Base-by-base conservation (phyloP, 805 yeast genomes). In the Suhomyces faveliae region DNA sequence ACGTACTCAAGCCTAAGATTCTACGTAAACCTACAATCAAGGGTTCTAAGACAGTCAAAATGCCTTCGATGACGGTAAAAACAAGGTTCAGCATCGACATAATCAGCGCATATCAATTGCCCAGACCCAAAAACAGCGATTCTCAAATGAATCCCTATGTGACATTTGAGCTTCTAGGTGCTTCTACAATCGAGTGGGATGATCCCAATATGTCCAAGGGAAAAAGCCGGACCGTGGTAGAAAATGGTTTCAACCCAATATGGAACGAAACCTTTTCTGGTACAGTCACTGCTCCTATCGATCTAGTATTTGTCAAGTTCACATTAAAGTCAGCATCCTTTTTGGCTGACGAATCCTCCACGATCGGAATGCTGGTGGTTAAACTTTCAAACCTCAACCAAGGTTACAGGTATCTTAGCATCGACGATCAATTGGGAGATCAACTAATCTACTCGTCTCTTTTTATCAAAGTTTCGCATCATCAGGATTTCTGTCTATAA, bases 231-330 rank as follows among this genome's bases (percentile, higher is more conserved):
- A 56, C 61, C 3, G 77, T 85, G 1, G 60, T 63, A 5, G 82
- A 80, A 43, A 90, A 91, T 65, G 97, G 97, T 0, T 89, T 88
- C 67, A 89, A 87, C 59, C 97, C 97, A 0, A 66, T 77, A 5
- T 92, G 97, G 97, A 80, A 84, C 51, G 74, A 77, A 43, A 62
- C 60, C 4, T 76, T 83, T 51, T 52, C 61, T n/a, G 75, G 84
- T 2, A 54, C 73, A 5, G 62, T 65, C 3, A 62, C 74, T 6
- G 62, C 69, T 39, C 56, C 57, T 5, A 65, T 70, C 46, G 75
- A 78, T 5, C 69, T 86, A 35, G 76, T 81, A 2, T 87, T 87
- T 60, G 51, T 85, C 7, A 68, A 80, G 47, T 73, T 87, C 45
- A 48, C 55, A 6, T 12, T 50, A 5, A 44, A 40, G 21, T 39